Evolutionary conservation across 495 filamentous ascomycete genomes (phyloP), one percentile per base, ranked within the genome.

Genomic region (Aspergillus biplanus): DNA sequence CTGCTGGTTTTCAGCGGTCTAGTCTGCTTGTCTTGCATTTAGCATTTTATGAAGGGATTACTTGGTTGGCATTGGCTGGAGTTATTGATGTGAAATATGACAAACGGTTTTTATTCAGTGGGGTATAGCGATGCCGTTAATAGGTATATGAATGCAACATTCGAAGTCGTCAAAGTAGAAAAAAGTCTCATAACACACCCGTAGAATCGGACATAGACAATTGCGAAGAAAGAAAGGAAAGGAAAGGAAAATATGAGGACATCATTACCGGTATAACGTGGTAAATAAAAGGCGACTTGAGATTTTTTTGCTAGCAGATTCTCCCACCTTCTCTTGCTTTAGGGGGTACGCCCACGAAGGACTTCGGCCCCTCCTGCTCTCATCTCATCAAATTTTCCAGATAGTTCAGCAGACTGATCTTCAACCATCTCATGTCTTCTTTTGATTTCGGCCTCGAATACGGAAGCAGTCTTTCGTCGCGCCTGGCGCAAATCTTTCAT

Each of bases 401-500:
- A 76, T 9, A 84, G 58, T 9, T 79, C 78, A 11, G 56, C 57
- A 39, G 67, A 70, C 53, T 82, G 73, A 7, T 63, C 67, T 56
- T 78, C 74, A 11, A 80, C 70, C 7, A 68, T 21, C 8, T 80
- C 72, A 64, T 88, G 73, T 27, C 86, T 76, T 46, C 77, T 75
- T 53, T 75, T 80, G 52, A 89, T 75, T 75, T 96, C 88, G 1
- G 81, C 80, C 74, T 96, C 90, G 66, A 94, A 95, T 34, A 82
- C 74, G 35, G 76, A 75, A 7, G 87, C 84, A 7, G 89, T 75
- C 54, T 82, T 80, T 42, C 93, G 83, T 69, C 92, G 91, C 18
- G 82, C 80, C 59, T 82, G 80, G 50, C 92, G 79, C 33, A 87
- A 79, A 0, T 85, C 78, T 61, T 85, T 90, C 68, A 93, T 83